A percentile compares a stretch with the other conserved stretches of the same genome.
These are phyloP conservation scores for Aspergillus sp. DNA, from an alignment of 2,329 filamentous ascomycete species.

Conservation along the genomic window DNA sequence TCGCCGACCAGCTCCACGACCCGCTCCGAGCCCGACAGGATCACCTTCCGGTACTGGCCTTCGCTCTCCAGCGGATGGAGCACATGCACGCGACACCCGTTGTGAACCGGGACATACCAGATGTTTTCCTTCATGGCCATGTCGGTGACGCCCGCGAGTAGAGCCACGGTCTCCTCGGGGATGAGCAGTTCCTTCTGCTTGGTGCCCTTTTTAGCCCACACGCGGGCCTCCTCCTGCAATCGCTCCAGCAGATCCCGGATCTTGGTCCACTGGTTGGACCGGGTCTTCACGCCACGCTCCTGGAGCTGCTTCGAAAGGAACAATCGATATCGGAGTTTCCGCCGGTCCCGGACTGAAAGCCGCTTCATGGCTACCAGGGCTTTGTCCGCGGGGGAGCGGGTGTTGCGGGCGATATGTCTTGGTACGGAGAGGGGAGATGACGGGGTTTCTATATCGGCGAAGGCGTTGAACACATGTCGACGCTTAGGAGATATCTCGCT, in stretches of 20 bases:
- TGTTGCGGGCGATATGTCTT: background rate
- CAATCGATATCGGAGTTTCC: conserved; percentile 26
- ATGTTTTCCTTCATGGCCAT: conserved; percentile 37
- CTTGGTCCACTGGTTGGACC: conserved; percentile 22
- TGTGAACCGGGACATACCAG: conserved; percentile 32
- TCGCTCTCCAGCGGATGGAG: conserved; percentile 28
- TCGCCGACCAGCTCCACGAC: conserved; percentile 32
- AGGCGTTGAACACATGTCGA: conserved; percentile 5
- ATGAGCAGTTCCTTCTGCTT: conserved; percentile 31
- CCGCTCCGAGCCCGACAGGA: conserved; percentile 34
- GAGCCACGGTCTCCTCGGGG: conserved; percentile 35
- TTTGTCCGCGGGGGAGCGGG: background rate
- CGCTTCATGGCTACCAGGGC: conserved; percentile 5
- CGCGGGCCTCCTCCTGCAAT: conserved; percentile 18
- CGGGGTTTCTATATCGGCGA: conserved; percentile 9
- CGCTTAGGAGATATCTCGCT: background rate
- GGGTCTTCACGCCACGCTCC: background rate
- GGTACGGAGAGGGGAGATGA: background rate
- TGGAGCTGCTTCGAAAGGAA: conserved; percentile 12
- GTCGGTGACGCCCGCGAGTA: conserved; percentile 30
- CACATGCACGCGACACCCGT: conserved; percentile 41
- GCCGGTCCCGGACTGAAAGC: conserved; percentile 24
- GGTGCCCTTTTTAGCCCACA: conserved; percentile 10
- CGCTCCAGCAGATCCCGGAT: conserved; percentile 27
- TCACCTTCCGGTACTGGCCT: conserved; percentile 32